These are phyloP conservation scores for Somion occarium DNA, from an alignment of 1,284 basidiomycete genomes.

Conservation along the genomic window DNA sequence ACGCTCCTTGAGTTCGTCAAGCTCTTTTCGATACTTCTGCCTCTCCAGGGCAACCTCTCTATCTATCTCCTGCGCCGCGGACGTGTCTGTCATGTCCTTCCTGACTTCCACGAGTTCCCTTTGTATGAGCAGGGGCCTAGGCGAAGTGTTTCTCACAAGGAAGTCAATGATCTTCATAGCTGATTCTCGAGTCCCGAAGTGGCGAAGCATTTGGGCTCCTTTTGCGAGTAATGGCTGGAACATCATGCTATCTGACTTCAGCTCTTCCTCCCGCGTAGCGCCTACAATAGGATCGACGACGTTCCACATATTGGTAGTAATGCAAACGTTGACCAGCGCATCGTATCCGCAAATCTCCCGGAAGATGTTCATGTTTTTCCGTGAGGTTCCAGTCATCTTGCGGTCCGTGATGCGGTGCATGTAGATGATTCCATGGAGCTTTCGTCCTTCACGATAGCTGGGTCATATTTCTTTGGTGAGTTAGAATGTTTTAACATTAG, in stretches of 20 bases:
- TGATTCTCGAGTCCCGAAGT: slow-evolving; percentile 2
- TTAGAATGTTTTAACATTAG: too few relatives aligned
- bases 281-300: slow-evolving; percentile 24
- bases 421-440: slow-evolving; percentile 46
- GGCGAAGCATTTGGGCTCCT: slow-evolving; percentile 6
- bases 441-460: slow-evolving; percentile 19
- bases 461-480: too few relatives aligned
- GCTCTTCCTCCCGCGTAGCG: slow-evolving; percentile 8
- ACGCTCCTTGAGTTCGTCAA: slow-evolving; percentile 10
- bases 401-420: slow-evolving; percentile 50
- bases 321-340: slow-evolving; percentile 41
- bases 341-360: slow-evolving; percentile 43
- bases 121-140: slow-evolving; percentile 13
- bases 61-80: slow-evolving; percentile 6
- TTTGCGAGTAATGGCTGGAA: slow-evolving; percentile 6
- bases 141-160: background rate
- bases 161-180: slow-evolving; percentile 1
- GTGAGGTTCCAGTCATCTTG: slow-evolving; percentile 44
- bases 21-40: slow-evolving; percentile 8
- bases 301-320: slow-evolving; percentile 49
- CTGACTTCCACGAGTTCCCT: slow-evolving; percentile 13
- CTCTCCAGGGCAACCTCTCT: slow-evolving; percentile 4
- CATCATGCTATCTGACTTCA: slow-evolving; percentile 3
- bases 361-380: slow-evolving; percentile 45
- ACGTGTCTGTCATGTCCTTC: slow-evolving; percentile 7